Evolutionary conservation across 768 basidiomycete species (phyloP).

Genomic region (Kwoniella europaea): DNA sequence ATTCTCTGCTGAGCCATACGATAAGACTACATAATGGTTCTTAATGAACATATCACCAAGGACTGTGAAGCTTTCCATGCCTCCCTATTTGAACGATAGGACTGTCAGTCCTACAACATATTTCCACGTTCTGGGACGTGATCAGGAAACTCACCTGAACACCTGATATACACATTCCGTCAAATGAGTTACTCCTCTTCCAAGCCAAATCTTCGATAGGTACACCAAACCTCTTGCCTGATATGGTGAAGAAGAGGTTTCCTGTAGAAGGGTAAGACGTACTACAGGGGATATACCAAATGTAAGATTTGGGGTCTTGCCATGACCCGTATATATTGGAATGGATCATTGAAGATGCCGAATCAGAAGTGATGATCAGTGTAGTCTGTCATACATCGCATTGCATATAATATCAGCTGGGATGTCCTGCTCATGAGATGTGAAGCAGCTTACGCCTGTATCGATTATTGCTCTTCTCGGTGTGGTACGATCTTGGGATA

Average conservation of each 20-base stretch:
- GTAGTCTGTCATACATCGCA: constrained; percentile 22
- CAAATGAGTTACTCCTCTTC: constrained; percentile 24
- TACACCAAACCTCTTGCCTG: constrained; percentile 29
- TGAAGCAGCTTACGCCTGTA: constrained; percentile 25
- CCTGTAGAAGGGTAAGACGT: constrained; percentile 18
- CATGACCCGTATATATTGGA: constrained; percentile 15
- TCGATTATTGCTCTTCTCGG: constrained; percentile 36
- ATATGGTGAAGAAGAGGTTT: constrained; percentile 33
- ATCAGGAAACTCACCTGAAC: constrained; percentile 27
- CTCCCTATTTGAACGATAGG: constrained; percentile 32
- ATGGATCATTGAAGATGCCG: constrained; percentile 24
- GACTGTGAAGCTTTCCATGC: constrained; percentile 40
- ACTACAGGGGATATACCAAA: constrained; percentile 36
- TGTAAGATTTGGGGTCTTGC: constrained; percentile 12
- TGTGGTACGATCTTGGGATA: constrained; percentile 22
- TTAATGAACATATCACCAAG: constrained; percentile 52
- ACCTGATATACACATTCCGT: constrained; percentile 33
- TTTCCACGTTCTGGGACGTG: no score
- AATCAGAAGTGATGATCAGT: constrained; percentile 33
- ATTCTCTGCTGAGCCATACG: constrained; percentile 24
- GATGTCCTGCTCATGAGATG: background rate
- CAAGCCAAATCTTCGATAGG: constrained; percentile 37
- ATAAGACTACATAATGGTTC: constrained; percentile 45
- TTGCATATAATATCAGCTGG: background rate
- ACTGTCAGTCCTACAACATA: background rate